Base-by-base conservation (phyloP, 2,329 filamentous ascomycete genomes). In the Byssothecium circinans region DNA sequence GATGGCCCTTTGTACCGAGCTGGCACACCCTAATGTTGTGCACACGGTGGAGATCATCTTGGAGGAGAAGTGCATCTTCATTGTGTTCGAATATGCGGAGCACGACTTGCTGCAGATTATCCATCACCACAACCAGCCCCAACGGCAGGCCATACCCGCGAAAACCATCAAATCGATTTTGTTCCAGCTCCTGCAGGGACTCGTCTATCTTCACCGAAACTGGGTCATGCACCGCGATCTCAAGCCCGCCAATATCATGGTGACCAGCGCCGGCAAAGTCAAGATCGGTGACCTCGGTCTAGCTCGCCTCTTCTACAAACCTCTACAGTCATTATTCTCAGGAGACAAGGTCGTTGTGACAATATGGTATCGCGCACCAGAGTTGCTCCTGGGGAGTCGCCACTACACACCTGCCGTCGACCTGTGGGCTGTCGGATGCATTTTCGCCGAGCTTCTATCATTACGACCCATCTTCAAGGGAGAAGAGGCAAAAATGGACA, bases 271-370 rank as follows among this genome's bases (percentile, higher is more conserved):
- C 4, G 94, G 94, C 10, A 88, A 90, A 55, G 91, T 99, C 58
- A 94, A 94, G 68, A 96, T 99, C 56, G 94, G 94, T 33, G 94
- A 99, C 71, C 76, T 99, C 33, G 94, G 94, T 2, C 81, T 99
- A 1, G 94, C 94, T 7, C 85, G 94, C 15, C 79, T 96, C 2
- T 97, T 97, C 72, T 87, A 94, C 74, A 96, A 97, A 67, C 94
- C 94, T 0, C 77, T 97, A 1, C 90, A 95, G 63, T 89, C 89
- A 0, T 81, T 99, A 1, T 99, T 94, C 71, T 88, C 84, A 15
- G 94, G 94, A 43, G 94, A 99, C 61, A 99, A 99, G 69, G 94
- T 99, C 2, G 94, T 99, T 43, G 94, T 99, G 12, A 99, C 94
- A 0, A 99, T 99, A 54, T 99, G 94, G 94, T 99, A 99, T 65